phyloP scores from a whole-genome alignment of 305 asterid species.

The Coffea humblotiana region DNA sequence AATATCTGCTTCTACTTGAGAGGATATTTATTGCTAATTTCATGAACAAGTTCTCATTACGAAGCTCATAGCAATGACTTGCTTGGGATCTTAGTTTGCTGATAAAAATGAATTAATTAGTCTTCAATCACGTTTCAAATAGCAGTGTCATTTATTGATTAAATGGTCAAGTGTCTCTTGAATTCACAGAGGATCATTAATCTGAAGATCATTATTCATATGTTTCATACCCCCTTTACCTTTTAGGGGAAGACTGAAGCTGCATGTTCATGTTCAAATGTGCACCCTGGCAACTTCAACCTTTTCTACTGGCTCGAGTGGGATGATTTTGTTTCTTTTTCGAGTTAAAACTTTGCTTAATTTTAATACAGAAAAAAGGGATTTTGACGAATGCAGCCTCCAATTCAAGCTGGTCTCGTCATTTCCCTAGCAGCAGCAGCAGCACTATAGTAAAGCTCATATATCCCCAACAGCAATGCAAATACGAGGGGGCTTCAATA shows the following conservation, averaged over 20 bases:
- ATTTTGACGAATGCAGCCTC: neutral
- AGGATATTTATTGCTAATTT: neutral
- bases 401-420: neutral
- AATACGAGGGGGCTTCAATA: too few species aligned
- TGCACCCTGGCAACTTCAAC: neutral
- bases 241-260: neutral
- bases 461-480: too few species aligned
- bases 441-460: too few species aligned
- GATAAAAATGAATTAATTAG: neutral
- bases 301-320: too few species aligned
- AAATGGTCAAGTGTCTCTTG: neutral
- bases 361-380: too few species aligned
- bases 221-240: too few species aligned
- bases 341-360: neutral
- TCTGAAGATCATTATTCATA: too few species aligned
- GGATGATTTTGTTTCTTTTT: too few species aligned
- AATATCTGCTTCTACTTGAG: neutral
- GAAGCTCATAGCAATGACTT: neutral
- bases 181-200: neutral
- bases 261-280: neutral
- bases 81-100: neutral
- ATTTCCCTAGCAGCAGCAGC: too few species aligned
- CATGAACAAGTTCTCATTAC: neutral
- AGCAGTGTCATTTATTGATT: neutral
- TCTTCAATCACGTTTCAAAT: neutral